phyloP scores from a whole-genome alignment of 2,329 filamentous ascomycete genomes.

The Byssoonygena ceratinophila region DNA sequence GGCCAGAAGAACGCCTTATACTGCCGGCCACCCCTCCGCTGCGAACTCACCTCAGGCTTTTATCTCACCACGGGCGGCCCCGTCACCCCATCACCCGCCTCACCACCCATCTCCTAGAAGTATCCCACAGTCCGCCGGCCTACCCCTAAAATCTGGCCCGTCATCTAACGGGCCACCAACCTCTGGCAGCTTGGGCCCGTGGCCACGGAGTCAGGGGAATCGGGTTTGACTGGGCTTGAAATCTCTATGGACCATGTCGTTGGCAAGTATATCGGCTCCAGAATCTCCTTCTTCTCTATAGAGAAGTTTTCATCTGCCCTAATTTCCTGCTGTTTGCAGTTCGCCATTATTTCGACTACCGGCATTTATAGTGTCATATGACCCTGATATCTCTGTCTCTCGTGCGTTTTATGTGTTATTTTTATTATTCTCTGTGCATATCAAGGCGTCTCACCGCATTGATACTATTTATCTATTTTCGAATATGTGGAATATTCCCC shows the following conservation, averaged over 20 bases:
- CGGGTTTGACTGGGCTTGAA: background rate
- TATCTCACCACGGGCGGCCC: slow-evolving; percentile 13
- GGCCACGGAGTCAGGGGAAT: slow-evolving; percentile 9
- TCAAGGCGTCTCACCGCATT: slow-evolving; percentile 7
- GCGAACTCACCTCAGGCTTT: slow-evolving; percentile 10
- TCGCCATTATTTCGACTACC: background rate
- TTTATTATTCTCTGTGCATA: slow-evolving; percentile 3
- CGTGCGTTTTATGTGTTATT: background rate
- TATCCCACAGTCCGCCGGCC: slow-evolving; percentile 43
- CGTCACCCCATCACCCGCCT: slow-evolving; percentile 13
- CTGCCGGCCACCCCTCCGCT: slow-evolving; percentile 8
- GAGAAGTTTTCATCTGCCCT: background rate
- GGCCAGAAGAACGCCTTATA: slow-evolving; percentile 8
- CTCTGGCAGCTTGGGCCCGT: slow-evolving; percentile 17
- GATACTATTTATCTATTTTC: background rate
- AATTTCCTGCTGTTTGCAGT: background rate
- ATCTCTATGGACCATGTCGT: too few species aligned
- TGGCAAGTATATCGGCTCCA: background rate
- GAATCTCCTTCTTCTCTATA: background rate
- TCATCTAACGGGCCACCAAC: slow-evolving; percentile 44
- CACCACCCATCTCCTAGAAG: slow-evolving; percentile 23
- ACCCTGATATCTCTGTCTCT: background rate
- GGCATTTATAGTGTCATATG: background rate
- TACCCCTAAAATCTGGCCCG: slow-evolving; percentile 56
- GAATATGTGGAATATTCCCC: background rate